Percentiles rank a stretch among this genome's conserved stretches.
Evolutionary conservation across 2,329 filamentous ascomycete species (phyloP).

Genomic region (Exophiala viscosa): DNA sequence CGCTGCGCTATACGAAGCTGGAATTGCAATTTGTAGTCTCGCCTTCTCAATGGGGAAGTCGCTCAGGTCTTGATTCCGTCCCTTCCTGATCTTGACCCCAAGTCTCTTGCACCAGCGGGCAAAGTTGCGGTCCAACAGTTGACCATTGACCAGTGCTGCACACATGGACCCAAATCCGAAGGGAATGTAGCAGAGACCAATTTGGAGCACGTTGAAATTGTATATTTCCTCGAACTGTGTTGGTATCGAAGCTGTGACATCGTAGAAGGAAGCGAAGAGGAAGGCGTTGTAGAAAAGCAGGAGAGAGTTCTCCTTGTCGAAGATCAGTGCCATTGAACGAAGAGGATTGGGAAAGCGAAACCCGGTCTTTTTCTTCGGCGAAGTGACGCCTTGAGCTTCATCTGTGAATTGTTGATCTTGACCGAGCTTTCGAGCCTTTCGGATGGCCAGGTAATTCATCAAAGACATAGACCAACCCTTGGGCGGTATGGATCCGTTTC

Average conservation of each 20-base stretch:
- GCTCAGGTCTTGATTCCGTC: slow-evolving; percentile 51
- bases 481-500: slow-evolving; percentile 39
- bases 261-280: slow-evolving; percentile 49
- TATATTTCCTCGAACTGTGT: slow-evolving; percentile 47
- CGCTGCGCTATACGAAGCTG: slow-evolving; percentile 30
- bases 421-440: slow-evolving; percentile 19
- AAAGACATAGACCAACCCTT: slow-evolving; percentile 36
- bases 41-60: slow-evolving; percentile 50
- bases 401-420: slow-evolving; percentile 1
- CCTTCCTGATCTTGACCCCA: slow-evolving; percentile 59
- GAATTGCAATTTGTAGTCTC: slow-evolving; percentile 34
- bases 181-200: slow-evolving; percentile 38
- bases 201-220: slow-evolving; percentile 46
- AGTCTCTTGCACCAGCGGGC: slow-evolving; percentile 60
- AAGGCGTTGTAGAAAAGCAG: slow-evolving; percentile 39
- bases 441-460: slow-evolving; percentile 27
- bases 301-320: slow-evolving; percentile 36
- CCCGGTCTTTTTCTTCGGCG: slow-evolving; percentile 6
- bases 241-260: slow-evolving; percentile 45
- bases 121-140: slow-evolving; percentile 69
- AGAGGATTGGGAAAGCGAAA: slow-evolving; percentile 42
- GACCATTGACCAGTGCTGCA: slow-evolving; percentile 38
- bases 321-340: slow-evolving; percentile 35
- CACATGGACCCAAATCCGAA: slow-evolving; percentile 30
- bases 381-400: background rate